Percentiles rank a stretch among this genome's conserved stretches.
phyloP scores from a whole-genome alignment of 371 early-diverging fungal genomes.

The Rhizopus stolonifer region DNA sequence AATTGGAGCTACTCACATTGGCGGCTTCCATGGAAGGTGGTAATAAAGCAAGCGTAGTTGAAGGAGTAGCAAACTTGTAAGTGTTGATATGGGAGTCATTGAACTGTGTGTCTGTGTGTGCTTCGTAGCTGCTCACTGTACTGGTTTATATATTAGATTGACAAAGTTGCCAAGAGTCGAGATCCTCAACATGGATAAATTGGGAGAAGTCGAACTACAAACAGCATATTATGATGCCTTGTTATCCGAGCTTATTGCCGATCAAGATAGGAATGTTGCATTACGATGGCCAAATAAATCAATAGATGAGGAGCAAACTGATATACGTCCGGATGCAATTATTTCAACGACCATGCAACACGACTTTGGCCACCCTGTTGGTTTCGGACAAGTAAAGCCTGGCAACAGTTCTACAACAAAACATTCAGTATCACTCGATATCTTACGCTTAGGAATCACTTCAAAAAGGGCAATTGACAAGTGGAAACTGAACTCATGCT shows the following conservation, averaged over 20 bases:
- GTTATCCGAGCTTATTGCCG: constrained; percentile 8
- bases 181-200: constrained; percentile 9
- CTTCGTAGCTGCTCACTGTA: constrained; percentile 7
- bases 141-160: constrained; percentile 8
- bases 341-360: constrained; percentile 9
- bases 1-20: constrained; percentile 14
- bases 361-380: too few species aligned
- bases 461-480: constrained; percentile 5
- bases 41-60: constrained; percentile 12
- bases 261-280: constrained; percentile 13
- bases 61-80: constrained; percentile 10
- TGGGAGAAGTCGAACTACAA: constrained; percentile 1
- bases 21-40: constrained; percentile 14
- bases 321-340: constrained; percentile 15
- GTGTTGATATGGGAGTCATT: constrained; percentile 8
- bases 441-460: constrained; percentile 2
- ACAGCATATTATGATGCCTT: neutral
- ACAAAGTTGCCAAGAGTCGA: constrained; percentile 8
- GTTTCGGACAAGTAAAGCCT: too few species aligned
- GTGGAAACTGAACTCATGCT: neutral
- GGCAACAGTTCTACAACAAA: too few species aligned
- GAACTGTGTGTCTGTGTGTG: constrained; percentile 7
- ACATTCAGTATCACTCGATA: constrained; percentile 2
- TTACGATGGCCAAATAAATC: constrained; percentile 22
- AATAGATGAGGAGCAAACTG: constrained; percentile 10